Evolutionary conservation across 108 stramenopile genomes (phyloP).

Genomic region (Cyclotella atomus): DNA sequence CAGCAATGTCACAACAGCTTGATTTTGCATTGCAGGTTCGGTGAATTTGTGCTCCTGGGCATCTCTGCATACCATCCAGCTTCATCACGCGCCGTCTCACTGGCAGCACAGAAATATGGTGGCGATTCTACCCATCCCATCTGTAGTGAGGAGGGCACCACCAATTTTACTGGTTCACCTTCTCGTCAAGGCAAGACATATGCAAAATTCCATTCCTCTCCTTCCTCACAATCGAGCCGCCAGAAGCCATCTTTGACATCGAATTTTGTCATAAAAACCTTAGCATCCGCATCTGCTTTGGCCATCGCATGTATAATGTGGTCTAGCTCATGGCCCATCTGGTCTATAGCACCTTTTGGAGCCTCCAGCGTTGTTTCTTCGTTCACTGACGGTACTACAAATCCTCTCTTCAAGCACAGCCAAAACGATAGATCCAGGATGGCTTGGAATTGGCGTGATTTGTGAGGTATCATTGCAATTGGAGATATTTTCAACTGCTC

Average conservation of each 20-base stretch:
- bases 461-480: slow-evolving; percentile 7
- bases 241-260: slow-evolving; percentile 4
- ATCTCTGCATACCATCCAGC: background rate
- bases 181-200: background rate
- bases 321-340: background rate
- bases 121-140: slow-evolving; percentile 7
- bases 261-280: slow-evolving; percentile 9
- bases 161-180: background rate
- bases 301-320: slow-evolving; percentile 1
- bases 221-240: background rate
- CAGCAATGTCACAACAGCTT: background rate
- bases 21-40: background rate
- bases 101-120: background rate
- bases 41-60: background rate
- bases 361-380: background rate
- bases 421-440: slow-evolving; percentile 1
- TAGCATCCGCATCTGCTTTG: background rate
- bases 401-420: background rate
- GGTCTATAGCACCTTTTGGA: background rate
- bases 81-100: background rate
- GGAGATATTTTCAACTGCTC: background rate
- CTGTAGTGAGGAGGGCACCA: background rate
- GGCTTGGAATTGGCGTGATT: background rate
- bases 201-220: slow-evolving; percentile 9
- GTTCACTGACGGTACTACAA: background rate